These are phyloP conservation scores for Candida arabinofermentans DNA, from an alignment of 805 yeast species.

Conservation along the genomic window DNA sequence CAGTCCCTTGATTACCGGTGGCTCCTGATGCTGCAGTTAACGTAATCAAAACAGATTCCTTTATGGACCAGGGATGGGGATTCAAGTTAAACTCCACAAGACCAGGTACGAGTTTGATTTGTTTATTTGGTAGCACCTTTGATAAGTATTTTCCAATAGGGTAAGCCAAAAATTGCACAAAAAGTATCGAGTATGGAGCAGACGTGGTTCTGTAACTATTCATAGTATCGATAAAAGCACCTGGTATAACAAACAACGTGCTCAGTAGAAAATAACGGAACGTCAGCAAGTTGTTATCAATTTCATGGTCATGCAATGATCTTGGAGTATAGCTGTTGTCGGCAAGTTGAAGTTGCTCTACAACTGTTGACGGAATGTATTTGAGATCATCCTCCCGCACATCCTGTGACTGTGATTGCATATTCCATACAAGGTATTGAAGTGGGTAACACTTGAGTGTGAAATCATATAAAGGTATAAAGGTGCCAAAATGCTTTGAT, in stretches of 20 bases:
- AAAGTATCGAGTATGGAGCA: slow-evolving; percentile 48
- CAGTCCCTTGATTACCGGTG: slow-evolving; percentile 48
- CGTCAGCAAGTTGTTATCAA: slow-evolving; percentile 27
- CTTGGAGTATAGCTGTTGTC: slow-evolving; percentile 2
- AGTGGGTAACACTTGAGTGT: no score
- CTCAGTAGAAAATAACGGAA: slow-evolving; percentile 35
- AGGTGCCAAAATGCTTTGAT: background rate
- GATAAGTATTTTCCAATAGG: slow-evolving; percentile 47
- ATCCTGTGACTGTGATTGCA: no score
- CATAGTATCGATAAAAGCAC: slow-evolving; percentile 37
- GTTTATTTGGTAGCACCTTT: slow-evolving; percentile 33
- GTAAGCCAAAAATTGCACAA: slow-evolving; percentile 47
- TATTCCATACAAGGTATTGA: no score
- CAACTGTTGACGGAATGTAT: slow-evolving; percentile 29
- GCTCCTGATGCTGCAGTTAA: slow-evolving; percentile 51
- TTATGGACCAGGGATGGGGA: slow-evolving; percentile 55
- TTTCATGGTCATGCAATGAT: slow-evolving; percentile 17
- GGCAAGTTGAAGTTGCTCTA: slow-evolving; percentile 30
- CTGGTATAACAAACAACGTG: slow-evolving; percentile 34
- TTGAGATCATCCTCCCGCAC: slow-evolving; percentile 25
- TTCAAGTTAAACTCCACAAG: slow-evolving; percentile 34
- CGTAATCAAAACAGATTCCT: slow-evolving; percentile 50
- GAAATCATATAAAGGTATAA: background rate
- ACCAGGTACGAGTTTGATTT: slow-evolving; percentile 1
- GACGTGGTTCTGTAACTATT: slow-evolving; percentile 31